Percentiles rank a stretch among this genome's conserved stretches.
Evolutionary conservation across 2,329 filamentous ascomycete species (phyloP).

Genomic region (Akanthomyces dipterigenus): DNA sequence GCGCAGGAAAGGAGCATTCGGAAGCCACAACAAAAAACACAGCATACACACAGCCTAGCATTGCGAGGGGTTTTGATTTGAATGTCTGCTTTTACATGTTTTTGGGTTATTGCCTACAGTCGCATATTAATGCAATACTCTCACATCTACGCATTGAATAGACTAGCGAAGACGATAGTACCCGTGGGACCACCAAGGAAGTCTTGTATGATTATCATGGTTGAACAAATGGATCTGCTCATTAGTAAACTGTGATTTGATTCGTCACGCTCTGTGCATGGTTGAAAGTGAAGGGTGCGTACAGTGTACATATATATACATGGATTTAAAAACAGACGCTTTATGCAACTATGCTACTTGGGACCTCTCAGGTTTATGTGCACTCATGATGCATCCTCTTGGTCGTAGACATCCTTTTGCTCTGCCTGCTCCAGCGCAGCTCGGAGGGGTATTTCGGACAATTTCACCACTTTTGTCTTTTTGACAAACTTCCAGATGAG

Average conservation of each 20-base stretch:
- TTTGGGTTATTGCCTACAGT: not conserved
- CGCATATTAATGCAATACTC: not conserved
- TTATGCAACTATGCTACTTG: not conserved
- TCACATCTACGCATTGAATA: conserved; percentile 6
- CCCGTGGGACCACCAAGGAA: not conserved
- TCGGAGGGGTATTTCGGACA: conserved; percentile 44
- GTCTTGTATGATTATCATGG: not conserved
- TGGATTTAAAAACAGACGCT: not conserved
- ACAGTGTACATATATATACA: not conserved
- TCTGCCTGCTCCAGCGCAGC: conserved; percentile 45
- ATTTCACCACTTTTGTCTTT: conserved; percentile 47
- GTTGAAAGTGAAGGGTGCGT: not conserved
- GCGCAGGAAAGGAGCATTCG: not conserved
- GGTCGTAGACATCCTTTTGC: conserved; percentile 9
- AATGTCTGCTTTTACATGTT: not conserved
- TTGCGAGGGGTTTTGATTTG: conserved; percentile 13
- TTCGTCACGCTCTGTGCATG: not conserved
- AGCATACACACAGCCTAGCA: conserved; percentile 11
- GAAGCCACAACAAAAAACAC: not conserved
- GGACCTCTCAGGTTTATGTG: not conserved
- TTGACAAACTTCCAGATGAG: conserved; percentile 60
- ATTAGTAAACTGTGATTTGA: not conserved
- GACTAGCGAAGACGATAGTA: not conserved
- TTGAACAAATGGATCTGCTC: not conserved
- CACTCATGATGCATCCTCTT: not conserved